A percentile compares a stretch with the other conserved stretches of the same genome.
phyloP scores from a whole-genome alignment of 345 rosid genomes.

The Camelina hispida region DNA sequence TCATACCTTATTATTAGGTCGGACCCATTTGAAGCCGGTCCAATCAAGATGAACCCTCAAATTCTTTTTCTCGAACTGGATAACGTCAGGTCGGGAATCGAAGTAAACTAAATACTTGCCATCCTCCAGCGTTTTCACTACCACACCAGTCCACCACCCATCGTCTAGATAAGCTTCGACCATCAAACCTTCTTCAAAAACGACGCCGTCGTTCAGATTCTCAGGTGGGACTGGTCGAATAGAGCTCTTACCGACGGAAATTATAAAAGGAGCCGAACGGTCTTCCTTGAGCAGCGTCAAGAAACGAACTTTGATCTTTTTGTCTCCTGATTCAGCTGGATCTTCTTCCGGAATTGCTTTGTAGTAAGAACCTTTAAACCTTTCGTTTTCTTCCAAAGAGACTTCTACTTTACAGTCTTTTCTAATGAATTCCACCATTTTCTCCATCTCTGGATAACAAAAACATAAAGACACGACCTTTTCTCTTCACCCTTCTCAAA shows the following conservation, averaged over 20 bases:
- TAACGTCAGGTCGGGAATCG: conserved; percentile 51
- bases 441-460: not conserved
- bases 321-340: not conserved
- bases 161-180: conserved; percentile 47
- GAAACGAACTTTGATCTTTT: not conserved
- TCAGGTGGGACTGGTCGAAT: conserved; percentile 58
- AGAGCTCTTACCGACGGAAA: not conserved
- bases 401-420: not conserved
- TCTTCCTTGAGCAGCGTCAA: not conserved
- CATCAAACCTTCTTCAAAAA: conserved; percentile 39
- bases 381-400: not conserved
- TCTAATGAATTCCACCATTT: not conserved
- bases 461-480: no score
- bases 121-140: conserved; percentile 38
- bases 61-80: conserved; percentile 46
- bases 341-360: not conserved
- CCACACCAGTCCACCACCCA: conserved; percentile 61
- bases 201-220: not conserved
- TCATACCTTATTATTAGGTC: conserved; percentile 44
- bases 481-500: not conserved
- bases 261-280: not conserved
- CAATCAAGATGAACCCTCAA: conserved; percentile 56
- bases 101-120: conserved; percentile 49
- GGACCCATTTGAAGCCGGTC: conserved; percentile 54
- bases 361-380: not conserved